A percentile compares a stretch with the other conserved stretches of the same genome.
These are phyloP conservation scores for Dichotomopilus funicola DNA, from an alignment of 2,329 filamentous ascomycete genomes.

Conservation along the genomic window DNA sequence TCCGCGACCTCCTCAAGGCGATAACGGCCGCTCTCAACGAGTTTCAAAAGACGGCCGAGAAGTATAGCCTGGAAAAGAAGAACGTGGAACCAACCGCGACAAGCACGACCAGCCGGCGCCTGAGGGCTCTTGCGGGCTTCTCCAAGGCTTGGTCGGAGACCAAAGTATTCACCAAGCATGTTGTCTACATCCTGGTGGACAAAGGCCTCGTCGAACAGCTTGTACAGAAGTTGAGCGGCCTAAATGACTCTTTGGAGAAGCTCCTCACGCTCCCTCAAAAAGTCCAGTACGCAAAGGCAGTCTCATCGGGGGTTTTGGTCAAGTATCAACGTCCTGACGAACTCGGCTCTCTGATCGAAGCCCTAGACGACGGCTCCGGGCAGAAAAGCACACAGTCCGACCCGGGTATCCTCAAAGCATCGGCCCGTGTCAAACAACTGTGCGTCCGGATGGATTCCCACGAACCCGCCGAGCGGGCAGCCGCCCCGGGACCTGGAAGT, in stretches of 20 bases:
- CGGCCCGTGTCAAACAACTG: not conserved
- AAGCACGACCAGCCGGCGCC: not conserved
- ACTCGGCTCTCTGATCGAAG: not conserved
- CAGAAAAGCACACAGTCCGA: not conserved
- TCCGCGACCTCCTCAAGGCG: not conserved
- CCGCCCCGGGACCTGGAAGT: not conserved
- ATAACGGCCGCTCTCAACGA: not conserved
- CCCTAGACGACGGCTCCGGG: not conserved
- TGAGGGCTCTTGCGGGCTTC: not conserved
- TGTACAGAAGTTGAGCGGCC: not conserved
- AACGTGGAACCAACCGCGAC: not conserved
- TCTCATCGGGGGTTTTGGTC: not conserved
- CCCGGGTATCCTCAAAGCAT: not conserved
- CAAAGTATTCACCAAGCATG: not conserved
- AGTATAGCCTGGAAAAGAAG: not conserved
- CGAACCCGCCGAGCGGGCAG: not conserved
- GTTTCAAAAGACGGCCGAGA: not conserved
- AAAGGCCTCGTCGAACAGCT: not conserved
- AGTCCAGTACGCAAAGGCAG: not conserved
- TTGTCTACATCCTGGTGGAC: not conserved
- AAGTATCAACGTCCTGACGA: not conserved
- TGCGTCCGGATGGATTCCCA: not conserved
- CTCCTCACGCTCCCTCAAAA: not conserved
- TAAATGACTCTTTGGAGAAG: not conserved
- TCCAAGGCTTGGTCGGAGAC: not conserved